Evolutionary conservation across 73 alveolate genomes (phyloP), one percentile per base, ranked within the genome.

Genomic region (Tetrahymena borealis): DNA sequence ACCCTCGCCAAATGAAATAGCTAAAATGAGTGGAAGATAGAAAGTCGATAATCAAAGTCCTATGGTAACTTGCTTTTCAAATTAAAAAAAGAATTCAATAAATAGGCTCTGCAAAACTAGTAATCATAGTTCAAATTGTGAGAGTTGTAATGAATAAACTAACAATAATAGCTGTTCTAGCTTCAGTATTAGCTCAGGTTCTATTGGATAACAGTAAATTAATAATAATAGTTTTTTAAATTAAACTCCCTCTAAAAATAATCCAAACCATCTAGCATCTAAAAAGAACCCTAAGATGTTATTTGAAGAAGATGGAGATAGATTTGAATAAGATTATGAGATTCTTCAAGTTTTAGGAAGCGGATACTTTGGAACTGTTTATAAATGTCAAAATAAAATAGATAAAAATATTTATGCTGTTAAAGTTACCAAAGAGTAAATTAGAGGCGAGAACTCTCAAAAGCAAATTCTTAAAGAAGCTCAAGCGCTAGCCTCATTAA

Each of bases 291-390:
- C 40, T 33, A 3, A 79, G 33, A 32, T 36, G 10, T 36, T 79
- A 28, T 79, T 79, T 11, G 43, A 79, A 79, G 90, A 90, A 39
- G 78, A 43, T 28, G 40, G 90, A 20, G 85, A 60, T 35, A 93
- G 93, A 79, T 93, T 78, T 79, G 60, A 93, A 38, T 41, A 93
- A 31, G 95, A 93, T 78, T 93, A 85, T 33, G 91, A 90, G 40
- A 38, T 79, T 33, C 42, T 93, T 9, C 78, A 79, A 42, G 91
- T 93, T 9, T 41, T 97, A 35, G 99, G 99, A 2, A 93, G 95
- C n/a, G 99, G 99, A 31, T 39, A 96, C 90, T 97, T 97, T 95
- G 99, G 99, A 33, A 78, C 92, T 13, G 99, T 97, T 0, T 79
- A 96, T 13, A 90, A 93, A 91, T 94, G 97, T 77, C 91, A 94